These are phyloP conservation scores for Sideroxylon spinosum DNA, from an alignment of 179 eudicot species.

Conservation along the genomic window DNA sequence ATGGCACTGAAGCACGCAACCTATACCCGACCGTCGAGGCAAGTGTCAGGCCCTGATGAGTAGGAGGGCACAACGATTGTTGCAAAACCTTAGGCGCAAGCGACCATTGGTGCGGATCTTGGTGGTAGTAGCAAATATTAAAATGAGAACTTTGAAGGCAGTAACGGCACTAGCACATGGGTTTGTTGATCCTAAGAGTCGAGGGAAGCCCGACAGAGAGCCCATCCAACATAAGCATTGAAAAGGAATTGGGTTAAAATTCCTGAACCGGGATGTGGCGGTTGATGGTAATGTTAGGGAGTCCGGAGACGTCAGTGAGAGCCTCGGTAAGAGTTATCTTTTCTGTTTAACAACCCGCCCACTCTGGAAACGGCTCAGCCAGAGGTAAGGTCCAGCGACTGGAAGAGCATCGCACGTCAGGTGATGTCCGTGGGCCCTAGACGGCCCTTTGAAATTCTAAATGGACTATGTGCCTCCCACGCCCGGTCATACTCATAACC, in stretches of 20 bases:
- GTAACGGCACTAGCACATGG: slow-evolving; percentile 58
- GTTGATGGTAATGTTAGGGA: slow-evolving; percentile 36
- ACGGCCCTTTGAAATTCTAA: slow-evolving; percentile 27
- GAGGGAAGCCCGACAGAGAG: slow-evolving; percentile 44
- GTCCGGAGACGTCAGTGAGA: slow-evolving; percentile 40
- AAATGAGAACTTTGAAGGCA: slow-evolving; percentile 62
- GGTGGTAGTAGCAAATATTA: slow-evolving; percentile 68
- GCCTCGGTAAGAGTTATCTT: slow-evolving; percentile 42
- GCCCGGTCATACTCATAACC: slow-evolving; percentile 2
- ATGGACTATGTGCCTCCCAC: not conserved
- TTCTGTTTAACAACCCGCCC: slow-evolving; percentile 41
- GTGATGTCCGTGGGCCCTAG: slow-evolving; percentile 29
- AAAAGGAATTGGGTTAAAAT: slow-evolving; percentile 10
- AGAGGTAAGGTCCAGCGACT: not conserved
- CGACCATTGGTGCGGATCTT: slow-evolving; percentile 51
- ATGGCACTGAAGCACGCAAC: slow-evolving; percentile 49
- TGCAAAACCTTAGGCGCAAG: not conserved
- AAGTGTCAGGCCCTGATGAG: slow-evolving; percentile 7
- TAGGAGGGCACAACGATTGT: not conserved
- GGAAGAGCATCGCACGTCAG: slow-evolving; percentile 25
- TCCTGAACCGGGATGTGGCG: slow-evolving; percentile 18
- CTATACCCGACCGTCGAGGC: slow-evolving; percentile 41
- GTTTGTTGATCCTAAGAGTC: slow-evolving; percentile 65
- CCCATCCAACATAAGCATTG: slow-evolving; percentile 12
- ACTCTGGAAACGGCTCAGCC: slow-evolving; percentile 10